Base-by-base conservation (phyloP, 129 eudicot species). In the Ambrosia trifida region DNA sequence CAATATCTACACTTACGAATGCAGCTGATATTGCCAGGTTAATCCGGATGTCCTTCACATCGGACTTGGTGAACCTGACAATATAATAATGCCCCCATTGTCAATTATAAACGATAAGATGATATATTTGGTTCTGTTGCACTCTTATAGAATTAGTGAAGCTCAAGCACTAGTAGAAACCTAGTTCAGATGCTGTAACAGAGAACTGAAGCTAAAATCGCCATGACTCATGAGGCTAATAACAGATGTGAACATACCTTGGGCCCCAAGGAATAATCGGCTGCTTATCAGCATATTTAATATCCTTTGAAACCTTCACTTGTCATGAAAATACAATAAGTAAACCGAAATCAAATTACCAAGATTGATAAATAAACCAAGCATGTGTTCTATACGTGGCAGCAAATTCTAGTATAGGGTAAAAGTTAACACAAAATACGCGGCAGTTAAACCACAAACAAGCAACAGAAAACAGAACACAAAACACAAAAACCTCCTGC, bases 251-350 rank as follows among this genome's bases (percentile, higher is more conserved):
- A 61, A 49, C 72, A 73, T 78, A 93, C 98, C 96, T 87, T 72
- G 98, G 98, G n/a, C 92, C 95, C 96, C 98, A 93, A 45, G 98
- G 95, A 51, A 93, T 46, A 75, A 93, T 60, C 58, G 98, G 98
- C 77, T 80, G 89, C 83, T 93, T 93, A 79, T 93, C 98, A 24
- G 98, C 98, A 85, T 81, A 89, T 76, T 80, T 93, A 24, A 93
- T 93, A 74, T 93, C 96, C 82, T 93, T 93, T 31, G 98, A 89
- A 82, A 92, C 98, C 98, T 92, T 84, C 66, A 78, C 46, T 63
- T 64, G 36, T 49, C 24, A 47, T 53, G 47, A 69, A 35, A 54
- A 68, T 16, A 60, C 17, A 77, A 62, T 54, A 65, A 64, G 78
- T 74, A 30, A 31, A 51, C 14, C 12, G 66, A 32, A 20, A 2